These are phyloP conservation scores for Parietaria judaica DNA, from an alignment of 306 rosid genomes.

Conservation along the genomic window DNA sequence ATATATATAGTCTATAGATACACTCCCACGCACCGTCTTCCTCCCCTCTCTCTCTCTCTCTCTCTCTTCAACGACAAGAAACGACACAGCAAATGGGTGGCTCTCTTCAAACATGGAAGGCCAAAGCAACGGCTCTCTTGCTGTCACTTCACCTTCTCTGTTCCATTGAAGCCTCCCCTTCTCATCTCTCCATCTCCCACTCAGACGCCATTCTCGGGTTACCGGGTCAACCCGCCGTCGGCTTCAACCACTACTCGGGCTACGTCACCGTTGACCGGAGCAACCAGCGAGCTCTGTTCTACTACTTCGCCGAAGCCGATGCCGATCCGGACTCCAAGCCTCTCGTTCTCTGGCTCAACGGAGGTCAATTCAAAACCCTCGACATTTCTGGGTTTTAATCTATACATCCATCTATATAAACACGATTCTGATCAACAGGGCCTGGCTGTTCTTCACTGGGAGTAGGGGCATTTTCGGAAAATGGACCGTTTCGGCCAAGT, in stretches of 20 bases:
- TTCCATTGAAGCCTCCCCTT: conserved; percentile 10
- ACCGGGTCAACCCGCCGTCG: conserved; percentile 79
- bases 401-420: neutral
- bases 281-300: conserved; percentile 57
- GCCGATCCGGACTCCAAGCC: conserved; percentile 70
- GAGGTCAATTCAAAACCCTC: conserved; percentile 22
- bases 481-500: conserved; percentile 51
- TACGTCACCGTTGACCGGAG: conserved; percentile 57
- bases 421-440: conserved; percentile 18
- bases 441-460: conserved; percentile 65
- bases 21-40: conserved; percentile 18
- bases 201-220: conserved; percentile 44
- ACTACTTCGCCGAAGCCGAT: conserved; percentile 77
- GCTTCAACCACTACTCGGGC: conserved; percentile 68
- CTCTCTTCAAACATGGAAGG: conserved; percentile 21
- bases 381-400: neutral
- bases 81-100: conserved; percentile 9
- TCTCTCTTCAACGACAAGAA: neutral
- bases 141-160: conserved; percentile 20
- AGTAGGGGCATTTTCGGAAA: conserved; percentile 55
- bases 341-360: conserved; percentile 78
- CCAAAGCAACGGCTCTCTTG: conserved; percentile 27
- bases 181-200: conserved; percentile 18
- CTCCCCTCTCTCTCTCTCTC: conserved; percentile 13
- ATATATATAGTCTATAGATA: conserved; percentile 6